phyloP scores from a whole-genome alignment of 2,329 filamentous ascomycete species.

The Zymoseptoria pseudotritici region DNA sequence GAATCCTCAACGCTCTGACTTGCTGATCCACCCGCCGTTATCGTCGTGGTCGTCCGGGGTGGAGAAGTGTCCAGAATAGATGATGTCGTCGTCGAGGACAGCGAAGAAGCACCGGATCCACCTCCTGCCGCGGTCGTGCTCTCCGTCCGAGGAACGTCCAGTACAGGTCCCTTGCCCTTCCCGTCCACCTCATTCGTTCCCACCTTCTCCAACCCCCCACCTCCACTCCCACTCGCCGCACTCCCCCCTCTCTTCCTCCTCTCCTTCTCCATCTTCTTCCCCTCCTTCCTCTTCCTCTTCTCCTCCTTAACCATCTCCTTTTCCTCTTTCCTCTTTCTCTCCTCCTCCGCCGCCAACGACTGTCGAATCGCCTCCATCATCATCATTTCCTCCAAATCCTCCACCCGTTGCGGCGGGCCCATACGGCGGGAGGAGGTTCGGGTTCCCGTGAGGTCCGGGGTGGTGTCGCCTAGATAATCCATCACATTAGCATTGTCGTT shows the following conservation, averaged over 20 bases:
- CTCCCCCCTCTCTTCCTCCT: conserved; percentile 54
- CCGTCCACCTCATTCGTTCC: conserved; percentile 30
- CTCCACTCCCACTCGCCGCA: conserved; percentile 24
- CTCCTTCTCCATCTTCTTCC: conserved; percentile 54
- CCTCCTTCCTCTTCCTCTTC: conserved; percentile 78
- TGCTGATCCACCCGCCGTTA: not conserved
- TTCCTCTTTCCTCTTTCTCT: conserved; percentile 77
- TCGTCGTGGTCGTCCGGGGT: conserved; percentile 5
- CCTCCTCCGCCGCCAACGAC: conserved; percentile 87
- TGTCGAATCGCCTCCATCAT: conserved; percentile 92
- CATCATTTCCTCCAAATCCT: conserved; percentile 96
- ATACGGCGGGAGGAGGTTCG: conserved; percentile 47
- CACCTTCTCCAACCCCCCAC: conserved; percentile 49
- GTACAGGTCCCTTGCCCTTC: conserved; percentile 43
- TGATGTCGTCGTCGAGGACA: conserved; percentile 15
- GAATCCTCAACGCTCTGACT: conserved; percentile 25
- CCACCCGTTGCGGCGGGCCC: conserved; percentile 49
- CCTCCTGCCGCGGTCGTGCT: not conserved
- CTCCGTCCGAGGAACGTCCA: conserved; percentile 23
- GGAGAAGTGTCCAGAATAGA: not conserved
- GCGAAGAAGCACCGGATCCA: conserved; percentile 22
- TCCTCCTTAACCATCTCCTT: conserved; percentile 74
- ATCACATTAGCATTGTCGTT: conserved; percentile 20
- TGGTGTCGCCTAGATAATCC: not conserved
- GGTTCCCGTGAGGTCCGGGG: conserved; percentile 19